Evolutionary conservation across 164 flowering plant genomes (phyloP).

Genomic region (Berberis thunbergii): DNA sequence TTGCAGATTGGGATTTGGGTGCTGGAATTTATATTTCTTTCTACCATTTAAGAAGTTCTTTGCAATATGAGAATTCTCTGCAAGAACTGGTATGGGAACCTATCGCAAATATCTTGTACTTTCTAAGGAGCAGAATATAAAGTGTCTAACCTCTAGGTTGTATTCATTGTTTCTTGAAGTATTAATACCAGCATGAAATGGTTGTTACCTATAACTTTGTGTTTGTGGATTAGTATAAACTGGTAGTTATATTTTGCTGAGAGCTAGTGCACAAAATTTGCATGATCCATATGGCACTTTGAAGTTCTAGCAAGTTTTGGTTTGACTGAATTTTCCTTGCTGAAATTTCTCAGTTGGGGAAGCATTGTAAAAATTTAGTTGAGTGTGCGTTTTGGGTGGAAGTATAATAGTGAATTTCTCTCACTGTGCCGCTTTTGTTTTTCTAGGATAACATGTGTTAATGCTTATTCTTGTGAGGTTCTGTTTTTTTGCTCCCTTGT

Average conservation of each 20-base stretch:
- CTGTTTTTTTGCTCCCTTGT: not conserved
- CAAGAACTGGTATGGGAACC: slow-evolving; percentile 46
- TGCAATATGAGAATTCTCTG: slow-evolving; percentile 50
- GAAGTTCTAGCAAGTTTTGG: too few relatives aligned
- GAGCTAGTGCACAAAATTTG: too few relatives aligned
- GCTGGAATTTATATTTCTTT: slow-evolving; percentile 87
- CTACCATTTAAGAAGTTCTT: slow-evolving; percentile 50
- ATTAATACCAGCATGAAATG: not conserved
- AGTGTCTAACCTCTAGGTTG: not conserved
- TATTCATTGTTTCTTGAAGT: not conserved
- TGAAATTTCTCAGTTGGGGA: too few relatives aligned
- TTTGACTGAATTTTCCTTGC: too few relatives aligned
- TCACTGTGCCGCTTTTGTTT: too few relatives aligned
- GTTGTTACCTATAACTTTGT: not conserved
- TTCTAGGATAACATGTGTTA: not conserved
- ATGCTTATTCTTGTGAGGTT: not conserved
- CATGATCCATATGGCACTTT: too few relatives aligned
- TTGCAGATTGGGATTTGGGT: slow-evolving; percentile 97
- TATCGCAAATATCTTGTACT: not conserved
- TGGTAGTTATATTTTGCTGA: too few relatives aligned
- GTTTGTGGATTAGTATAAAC: not conserved
- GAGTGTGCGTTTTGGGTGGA: not conserved
- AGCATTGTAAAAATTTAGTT: too few relatives aligned
- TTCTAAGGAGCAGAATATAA: not conserved
- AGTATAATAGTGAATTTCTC: not conserved